Evolutionary conservation across 1,284 basidiomycete species (phyloP), one percentile per base, ranked within the genome.

Genomic region (Earliella scabrosa): DNA sequence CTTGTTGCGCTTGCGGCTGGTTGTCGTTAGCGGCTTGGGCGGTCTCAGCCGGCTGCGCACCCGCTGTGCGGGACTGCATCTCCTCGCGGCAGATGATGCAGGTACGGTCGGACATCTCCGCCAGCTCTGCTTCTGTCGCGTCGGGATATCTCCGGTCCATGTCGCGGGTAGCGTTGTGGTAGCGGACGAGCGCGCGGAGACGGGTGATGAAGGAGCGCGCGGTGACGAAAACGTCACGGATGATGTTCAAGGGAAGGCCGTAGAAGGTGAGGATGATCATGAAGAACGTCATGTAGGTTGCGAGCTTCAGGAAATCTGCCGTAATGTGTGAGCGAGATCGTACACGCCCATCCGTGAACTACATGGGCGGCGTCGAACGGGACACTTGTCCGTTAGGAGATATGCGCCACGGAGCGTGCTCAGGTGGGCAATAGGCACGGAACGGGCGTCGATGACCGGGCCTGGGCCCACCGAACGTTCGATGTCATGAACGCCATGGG

Each of bases 61-160:
- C 52, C 10, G 63, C 56, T 26, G 63, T 63, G 31, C 71, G 71
- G 20, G 74, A 71, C 34, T 83, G 73, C 94, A 99, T 96, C 70
- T 99, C 97, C 74, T 99, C 97, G n/a, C 97, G 84, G 69, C 97
- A 98, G 64, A 99, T 98, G 68, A 99, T 98, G 70, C 97, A 99
- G 2, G 95, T 98, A 54, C 84, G 85, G 74, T 99, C 97, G 47
- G 84, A 88, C 80, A 90, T 87, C 9, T 79, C 77, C 26, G 81
- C 75, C 72, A 99, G 78, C 71, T 99, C 97, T 54, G 87, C 90
- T 56, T 85, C 82, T 1, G 92, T 93, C n/a, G 95, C 96, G 68
- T 97, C 88, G 5, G 97, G 95, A 73, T 99, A 99, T 40, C 93
- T 82, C 62, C 92, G 83, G 68, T 99, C 95, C 97, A 99, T 99